Evolutionary conservation across 2,329 filamentous ascomycete species (phyloP).

Genomic region (Lachnellula occidentalis): DNA sequence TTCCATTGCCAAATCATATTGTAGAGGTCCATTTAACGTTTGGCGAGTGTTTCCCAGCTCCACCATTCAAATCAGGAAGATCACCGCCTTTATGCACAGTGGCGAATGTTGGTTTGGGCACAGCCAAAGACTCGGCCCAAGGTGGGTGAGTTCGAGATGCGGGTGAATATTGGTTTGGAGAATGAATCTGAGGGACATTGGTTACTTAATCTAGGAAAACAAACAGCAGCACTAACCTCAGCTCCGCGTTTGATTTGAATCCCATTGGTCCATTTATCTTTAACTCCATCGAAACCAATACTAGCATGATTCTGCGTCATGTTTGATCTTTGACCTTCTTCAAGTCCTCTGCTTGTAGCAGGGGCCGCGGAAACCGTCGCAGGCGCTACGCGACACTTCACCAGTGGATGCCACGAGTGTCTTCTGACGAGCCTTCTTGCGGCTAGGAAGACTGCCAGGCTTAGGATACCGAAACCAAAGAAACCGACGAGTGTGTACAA

Average conservation of each 20-base stretch:
- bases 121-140: constrained; percentile 14
- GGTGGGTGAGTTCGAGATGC: constrained; percentile 6
- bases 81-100: constrained; percentile 15
- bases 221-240: not conserved
- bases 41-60: too few species aligned
- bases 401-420: not conserved
- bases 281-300: constrained; percentile 11
- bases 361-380: too few species aligned
- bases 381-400: too few species aligned
- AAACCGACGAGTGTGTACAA: not conserved
- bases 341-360: not conserved
- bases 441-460: not conserved
- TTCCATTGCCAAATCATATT: too few species aligned
- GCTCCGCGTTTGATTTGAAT: not conserved
- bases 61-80: not conserved
- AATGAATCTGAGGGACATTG: not conserved
- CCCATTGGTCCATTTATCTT: constrained; percentile 16
- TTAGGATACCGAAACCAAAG: not conserved
- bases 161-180: not conserved
- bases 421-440: not conserved
- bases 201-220: not conserved
- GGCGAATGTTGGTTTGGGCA: constrained; percentile 19
- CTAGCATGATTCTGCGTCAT: not conserved
- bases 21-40: too few species aligned
- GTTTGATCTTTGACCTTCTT: constrained; percentile 2